Base-by-base conservation (phyloP, 2,329 filamentous ascomycete genomes). In the Nemania sp. region DNA sequence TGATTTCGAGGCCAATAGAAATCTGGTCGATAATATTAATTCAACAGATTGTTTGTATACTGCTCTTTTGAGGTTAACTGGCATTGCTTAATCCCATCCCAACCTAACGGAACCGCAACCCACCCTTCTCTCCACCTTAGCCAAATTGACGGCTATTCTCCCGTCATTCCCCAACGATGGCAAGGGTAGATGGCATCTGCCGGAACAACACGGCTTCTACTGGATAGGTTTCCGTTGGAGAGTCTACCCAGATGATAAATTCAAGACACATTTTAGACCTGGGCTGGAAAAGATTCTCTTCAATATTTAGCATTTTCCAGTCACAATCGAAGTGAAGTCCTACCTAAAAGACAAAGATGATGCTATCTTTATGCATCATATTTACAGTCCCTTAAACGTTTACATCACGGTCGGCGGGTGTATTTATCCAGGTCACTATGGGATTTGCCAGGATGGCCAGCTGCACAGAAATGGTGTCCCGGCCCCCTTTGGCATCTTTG, bases 131-230 rank as follows among this genome's bases (percentile, higher is more conserved):
- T n/a, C n/a, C n/a, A 41, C 35, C 35, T 41, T 41, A 41, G 35
- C 35, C n/a, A n/a, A n/a, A n/a, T n/a, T 55, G 32, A 38, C 63
- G 59, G 67, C 64, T 62, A 61, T 64, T 63, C 11, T 53, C 26
- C n/a, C 52, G 22, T 61, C 26, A 20, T 47, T 29, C 59, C 20
- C 49, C 51, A 29, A 60, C n/a, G 29, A 43, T 6, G 18, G 24
- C 57, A 57, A 24, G 62, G 66, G 64, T 67, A 62, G 56, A 65
- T 70, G 41, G 57, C 64, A 70, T 68, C 41, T 62, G 18, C 62
- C 65, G 65, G 65, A 24, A 65, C 62, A 65, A 70, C 62, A 58
- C 68, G 65, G 68, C n/a, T 49, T 20, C 57, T 29, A 27, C 41
- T 57, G 20, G 52, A 51, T 11, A 58, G 29, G 52, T 51, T 56